Conservation (phyloP, 202 grass and related monocot genomes). For the Hordeum pubiflorum region DNA sequence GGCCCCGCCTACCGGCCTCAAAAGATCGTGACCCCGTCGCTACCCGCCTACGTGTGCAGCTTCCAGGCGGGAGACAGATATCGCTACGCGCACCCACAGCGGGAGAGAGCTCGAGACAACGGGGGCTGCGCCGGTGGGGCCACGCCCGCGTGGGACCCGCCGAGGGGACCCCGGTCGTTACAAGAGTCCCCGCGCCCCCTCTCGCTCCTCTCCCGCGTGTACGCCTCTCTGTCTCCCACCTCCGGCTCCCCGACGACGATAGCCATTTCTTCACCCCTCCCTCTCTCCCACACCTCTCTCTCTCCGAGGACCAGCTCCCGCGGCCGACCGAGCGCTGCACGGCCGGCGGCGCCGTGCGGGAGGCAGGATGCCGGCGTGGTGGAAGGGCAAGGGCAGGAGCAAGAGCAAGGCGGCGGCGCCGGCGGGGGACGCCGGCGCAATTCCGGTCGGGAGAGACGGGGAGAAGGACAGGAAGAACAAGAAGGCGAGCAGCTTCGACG, state of each 20-base stretch:
- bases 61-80: neutral
- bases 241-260: neutral
- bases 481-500: slow-evolving; percentile 55
- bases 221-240: slow-evolving; percentile 14
- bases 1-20: neutral
- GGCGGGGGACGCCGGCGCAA: neutral
- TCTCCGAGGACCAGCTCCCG: neutral
- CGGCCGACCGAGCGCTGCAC: neutral
- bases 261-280: neutral
- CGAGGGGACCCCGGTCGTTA: slow-evolving; percentile 37
- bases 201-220: slow-evolving; percentile 19
- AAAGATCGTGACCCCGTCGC: neutral
- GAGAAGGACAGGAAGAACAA: slow-evolving; percentile 5
- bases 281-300: neutral
- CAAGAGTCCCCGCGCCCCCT: neutral
- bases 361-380: slow-evolving; percentile 58
- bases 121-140: neutral
- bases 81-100: neutral
- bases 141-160: slow-evolving; percentile 11
- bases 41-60: slow-evolving; percentile 1
- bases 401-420: neutral
- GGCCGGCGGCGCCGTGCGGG: neutral
- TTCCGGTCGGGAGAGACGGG: neutral
- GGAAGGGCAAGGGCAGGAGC: slow-evolving; percentile 40
- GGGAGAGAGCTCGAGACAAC: neutral